Evolutionary conservation across 768 basidiomycete genomes (phyloP).

Genomic region (Imleria badia): DNA sequence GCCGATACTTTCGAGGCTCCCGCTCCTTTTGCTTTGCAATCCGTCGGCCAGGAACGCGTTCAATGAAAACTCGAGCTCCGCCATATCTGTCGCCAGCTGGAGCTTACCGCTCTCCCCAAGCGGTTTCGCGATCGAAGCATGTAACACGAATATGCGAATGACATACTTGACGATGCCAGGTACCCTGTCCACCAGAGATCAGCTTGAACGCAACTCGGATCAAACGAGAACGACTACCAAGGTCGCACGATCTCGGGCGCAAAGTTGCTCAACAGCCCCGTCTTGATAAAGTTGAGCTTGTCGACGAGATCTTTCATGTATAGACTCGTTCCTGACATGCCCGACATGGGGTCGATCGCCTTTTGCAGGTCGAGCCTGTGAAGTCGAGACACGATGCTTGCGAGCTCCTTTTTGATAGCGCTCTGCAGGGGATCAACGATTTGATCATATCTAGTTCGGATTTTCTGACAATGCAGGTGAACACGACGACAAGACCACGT

Average conservation of each 20-base stretch:
- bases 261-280: slow-evolving; percentile 74
- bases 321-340: slow-evolving; percentile 54
- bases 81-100: slow-evolving; percentile 94
- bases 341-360: slow-evolving; percentile 61
- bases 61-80: slow-evolving; percentile 90
- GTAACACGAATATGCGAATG: slow-evolving; percentile 84
- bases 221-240: slow-evolving; percentile 53
- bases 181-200: slow-evolving; percentile 42
- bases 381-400: slow-evolving; percentile 74
- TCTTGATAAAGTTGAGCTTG: slow-evolving; percentile 74
- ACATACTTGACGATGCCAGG: slow-evolving; percentile 71
- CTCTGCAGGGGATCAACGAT: slow-evolving; percentile 61
- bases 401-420: slow-evolving; percentile 78
- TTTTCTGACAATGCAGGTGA: slow-evolving; percentile 19
- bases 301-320: slow-evolving; percentile 90
- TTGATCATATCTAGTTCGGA: slow-evolving; percentile 44
- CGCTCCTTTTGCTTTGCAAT: slow-evolving; percentile 56
- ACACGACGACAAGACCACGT: not conserved
- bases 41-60: slow-evolving; percentile 72
- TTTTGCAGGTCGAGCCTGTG: slow-evolving; percentile 85
- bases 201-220: not conserved
- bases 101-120: slow-evolving; percentile 92
- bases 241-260: slow-evolving; percentile 68
- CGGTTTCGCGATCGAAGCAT: slow-evolving; percentile 91
- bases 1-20: slow-evolving; percentile 72